Percentiles rank a stretch among this genome's conserved stretches.
These are phyloP conservation scores for Blastobotrys arbuscula DNA, from an alignment of 1,139 yeast species.

Conservation along the genomic window DNA sequence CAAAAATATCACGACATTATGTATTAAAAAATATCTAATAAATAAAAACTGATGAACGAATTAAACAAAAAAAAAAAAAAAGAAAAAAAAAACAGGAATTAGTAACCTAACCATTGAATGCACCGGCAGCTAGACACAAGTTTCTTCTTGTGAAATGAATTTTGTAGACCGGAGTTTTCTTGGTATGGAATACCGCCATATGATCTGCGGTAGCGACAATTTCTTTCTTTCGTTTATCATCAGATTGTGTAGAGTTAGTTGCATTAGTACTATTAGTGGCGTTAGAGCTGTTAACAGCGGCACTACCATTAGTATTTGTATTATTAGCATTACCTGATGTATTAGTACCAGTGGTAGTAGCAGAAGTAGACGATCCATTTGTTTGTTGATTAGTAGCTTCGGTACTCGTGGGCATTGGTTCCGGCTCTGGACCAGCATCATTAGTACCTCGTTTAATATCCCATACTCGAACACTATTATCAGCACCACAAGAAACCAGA, in stretches of 20 bases:
- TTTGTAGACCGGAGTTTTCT: constrained; percentile 88
- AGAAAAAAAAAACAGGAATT: too few relatives aligned
- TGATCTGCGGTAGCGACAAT: constrained; percentile 81
- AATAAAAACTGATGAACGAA: not conserved
- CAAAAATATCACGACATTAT: not conserved
- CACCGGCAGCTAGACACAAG: constrained; percentile 90
- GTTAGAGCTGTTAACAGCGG: not conserved
- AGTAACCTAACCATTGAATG: constrained; percentile 50
- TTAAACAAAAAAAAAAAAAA: not conserved
- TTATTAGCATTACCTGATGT: constrained; percentile 2
- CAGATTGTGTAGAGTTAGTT: too few relatives aligned
- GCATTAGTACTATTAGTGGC: constrained; percentile 14
- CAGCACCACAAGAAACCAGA: constrained; percentile 89
- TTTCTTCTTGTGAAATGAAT: constrained; percentile 90
- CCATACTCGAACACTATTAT: constrained; percentile 92
- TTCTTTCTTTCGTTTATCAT: constrained; percentile 50
- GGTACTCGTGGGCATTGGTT: constrained; percentile 41
- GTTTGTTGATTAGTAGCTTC: not conserved
- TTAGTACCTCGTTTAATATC: constrained; percentile 81
- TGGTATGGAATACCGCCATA: constrained; percentile 89
- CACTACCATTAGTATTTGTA: not conserved
- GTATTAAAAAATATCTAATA: not conserved
- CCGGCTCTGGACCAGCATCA: constrained; percentile 80
- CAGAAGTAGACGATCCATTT: not conserved
- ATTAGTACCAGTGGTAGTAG: not conserved